Base-by-base conservation (phyloP, 495 filamentous ascomycete genomes). In the Jackrogersella minutella region DNA sequence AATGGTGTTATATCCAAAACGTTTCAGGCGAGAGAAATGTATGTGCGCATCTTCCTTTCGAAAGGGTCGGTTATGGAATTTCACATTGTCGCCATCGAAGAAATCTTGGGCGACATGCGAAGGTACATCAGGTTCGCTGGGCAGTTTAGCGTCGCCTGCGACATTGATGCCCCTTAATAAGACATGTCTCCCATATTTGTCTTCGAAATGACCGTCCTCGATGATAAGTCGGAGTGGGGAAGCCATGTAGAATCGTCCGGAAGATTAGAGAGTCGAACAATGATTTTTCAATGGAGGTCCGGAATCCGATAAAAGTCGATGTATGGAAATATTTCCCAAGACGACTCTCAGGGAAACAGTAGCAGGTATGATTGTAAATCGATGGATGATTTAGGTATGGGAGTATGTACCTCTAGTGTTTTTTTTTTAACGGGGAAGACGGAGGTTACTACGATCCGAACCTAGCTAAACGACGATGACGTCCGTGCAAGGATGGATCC, bases 1-100 rank as follows among this genome's bases (percentile, higher is more conserved):
- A 51, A 99, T 94, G 1, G 91, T 91, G 76, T 97, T 99, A 77
- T 97, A 99, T 5, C 95, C 95, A 81, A 86, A 97, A 63, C 88
- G 90, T 63, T 89, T 88, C 52, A 99, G 77, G 30, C 93, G 81
- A n/a, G 90, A 85, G 74, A 99, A 97, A 71, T 99, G 95, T 0
- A 86, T 81, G 67, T 93, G 88, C 1, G 95, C 92, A 33, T 97
- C 93, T 51, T 91, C 86, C 39, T 90, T 81, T 2, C 87, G 77
- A 73, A 99, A 99, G 0, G 95, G 95, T 14, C 92, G 86, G 30
- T 85, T 88, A 58, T 93, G 87, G 71, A 98, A 99, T 28, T 91
- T 97, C 52, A 97, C 90, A 72, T 87, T 85, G 76, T 99, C 96
- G 58, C 88, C 95, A 36, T 98, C 91, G 72, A 94, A 97, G 82